Evolutionary conservation across 2,329 filamentous ascomycete species (phyloP), one percentile per base, ranked within the genome.

Genomic region (Trichoderma hamatum): DNA sequence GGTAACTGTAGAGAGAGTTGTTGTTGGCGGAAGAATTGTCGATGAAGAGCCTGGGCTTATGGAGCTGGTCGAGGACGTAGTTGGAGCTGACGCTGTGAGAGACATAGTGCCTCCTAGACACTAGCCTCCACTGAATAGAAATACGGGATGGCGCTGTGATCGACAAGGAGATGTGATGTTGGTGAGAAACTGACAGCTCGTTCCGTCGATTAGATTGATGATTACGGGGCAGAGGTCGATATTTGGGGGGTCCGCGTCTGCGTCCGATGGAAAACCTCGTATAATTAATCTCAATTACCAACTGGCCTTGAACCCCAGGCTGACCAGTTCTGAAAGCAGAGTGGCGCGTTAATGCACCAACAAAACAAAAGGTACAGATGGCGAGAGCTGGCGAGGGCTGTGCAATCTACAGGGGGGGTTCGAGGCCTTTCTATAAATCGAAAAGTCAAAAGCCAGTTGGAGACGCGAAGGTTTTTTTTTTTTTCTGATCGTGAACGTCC

Each of bases 71-170:
- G 65, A 60, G 26, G 62, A 39, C 54, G 59, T 56, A 32, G 51
- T 49, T 32, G 66, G 36, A 10, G 62, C 65, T 3, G 68, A 58
- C 59, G 49, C 49, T 28, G 65, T 51, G 58, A 60, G 58, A 34
- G 71, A 71, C 71, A 71, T 71, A 16, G 58, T 67, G 43, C 39
- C 28, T 30, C 28, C 39, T 59, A 36, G 56, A 60, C 32, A 51
- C 59, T 39, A 24, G 62, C 56, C 52, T 58, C 63, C 54, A 28
- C 39, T 19, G 36, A 39, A 52, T 54, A 55, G 36, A 28, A 14
- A 13, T 61, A 39, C 34, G 43, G 39, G 67, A 56, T 13, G 39
- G 52, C n/a, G 21, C 52, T 58, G 63, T 39, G 63, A 69, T 69
- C 61, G 61, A 58, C 61, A 69, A 39, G 46, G 36, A 69, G 28